Base-by-base conservation (phyloP, 805 yeast species). In the Suhomyces prunicola region DNA sequence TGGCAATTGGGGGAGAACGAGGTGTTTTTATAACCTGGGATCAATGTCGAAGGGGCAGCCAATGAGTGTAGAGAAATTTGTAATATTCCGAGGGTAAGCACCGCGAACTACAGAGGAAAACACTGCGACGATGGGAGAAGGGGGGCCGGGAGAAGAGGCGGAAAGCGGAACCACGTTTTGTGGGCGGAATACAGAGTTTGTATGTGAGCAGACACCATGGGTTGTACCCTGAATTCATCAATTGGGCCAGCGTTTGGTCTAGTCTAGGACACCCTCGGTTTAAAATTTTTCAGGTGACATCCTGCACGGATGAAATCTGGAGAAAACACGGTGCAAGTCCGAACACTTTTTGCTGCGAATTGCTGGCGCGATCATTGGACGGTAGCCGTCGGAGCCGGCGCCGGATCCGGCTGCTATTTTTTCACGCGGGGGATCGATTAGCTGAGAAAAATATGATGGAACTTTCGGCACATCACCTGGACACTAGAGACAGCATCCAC, bases 31-130 rank as follows among this genome's bases (percentile, higher is more conserved):
- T 46, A 50, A 35, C 44, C 35, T 29, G 46, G 31, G 50, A 39
- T 40, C 47, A 36, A 9, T 48, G 51, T 27, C 42, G 51, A 39
- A 24, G 36, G 44, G 45, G 54, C 52, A 57, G 65, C 68, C 68
- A 65, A 65, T 65, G 54, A 53, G 46, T 47, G 54, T 53, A 50
- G 51, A 51, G 61, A 63, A 60, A 61, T 63, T 58, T 61, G 61
- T 61, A 62, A 64, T 54, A 36, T 10, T 47, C 49, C 49, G 49
- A 36, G 42, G 45, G 33, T 29, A 27, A 27, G 19, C 19, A 19
- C 19, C 19, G 19, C 19, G 19, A 19, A 19, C 19, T 19, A 19
- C 29, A 2, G 5, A 29, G 33, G n/a, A 29, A 10, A 29, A 12
- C 33, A 4, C 33, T 27, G 31, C 26, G 26, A 12, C n/a, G 33